A percentile compares a stretch with the other conserved stretches of the same genome.
Conservation (phyloP, 129 eudicot genomes). For the Deinandra increscens region DNA sequence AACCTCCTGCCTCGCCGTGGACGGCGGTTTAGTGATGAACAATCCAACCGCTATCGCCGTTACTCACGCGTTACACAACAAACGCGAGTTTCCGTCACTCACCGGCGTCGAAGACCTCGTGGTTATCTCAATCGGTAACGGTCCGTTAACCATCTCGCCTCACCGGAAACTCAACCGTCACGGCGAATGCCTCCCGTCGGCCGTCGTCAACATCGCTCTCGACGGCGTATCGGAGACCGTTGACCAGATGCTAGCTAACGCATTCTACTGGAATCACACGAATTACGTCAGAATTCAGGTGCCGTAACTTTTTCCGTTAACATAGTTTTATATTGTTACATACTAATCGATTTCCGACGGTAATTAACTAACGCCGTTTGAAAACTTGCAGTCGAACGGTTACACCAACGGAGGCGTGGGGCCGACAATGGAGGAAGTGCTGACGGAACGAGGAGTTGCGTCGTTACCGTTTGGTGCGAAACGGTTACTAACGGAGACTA, state of each 20-base stretch:
- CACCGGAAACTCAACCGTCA: conserved; percentile 33
- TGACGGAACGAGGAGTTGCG: conserved; percentile 73
- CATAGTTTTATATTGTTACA: not conserved
- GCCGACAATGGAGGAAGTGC: conserved; percentile 39
- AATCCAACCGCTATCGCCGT: conserved; percentile 85
- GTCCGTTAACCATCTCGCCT: conserved; percentile 34
- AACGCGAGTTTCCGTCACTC: conserved; percentile 75
- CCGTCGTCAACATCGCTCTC: conserved; percentile 60
- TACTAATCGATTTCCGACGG: too few relatives aligned
- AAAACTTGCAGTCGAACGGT: conserved; percentile 55
- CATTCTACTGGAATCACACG: conserved; percentile 72
- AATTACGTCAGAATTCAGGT: conserved; percentile 97
- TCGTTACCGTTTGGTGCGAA: conserved; percentile 92
- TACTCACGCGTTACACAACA: conserved; percentile 82
- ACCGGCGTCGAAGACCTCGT: conserved; percentile 75
- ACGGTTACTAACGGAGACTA: conserved; percentile 74
- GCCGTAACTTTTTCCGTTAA: not conserved
- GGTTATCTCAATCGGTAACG: conserved; percentile 75
- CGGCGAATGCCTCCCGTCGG: conserved; percentile 44
- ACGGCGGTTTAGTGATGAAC: conserved; percentile 92
- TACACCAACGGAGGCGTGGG: conserved; percentile 36
- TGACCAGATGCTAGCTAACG: conserved; percentile 86
- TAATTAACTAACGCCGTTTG: conserved; percentile 16
- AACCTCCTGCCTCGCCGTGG: conserved; percentile 62
- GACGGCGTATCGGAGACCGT: conserved; percentile 91